Base-by-base conservation (phyloP, 305 asterid species). In the Withania somnifera region DNA sequence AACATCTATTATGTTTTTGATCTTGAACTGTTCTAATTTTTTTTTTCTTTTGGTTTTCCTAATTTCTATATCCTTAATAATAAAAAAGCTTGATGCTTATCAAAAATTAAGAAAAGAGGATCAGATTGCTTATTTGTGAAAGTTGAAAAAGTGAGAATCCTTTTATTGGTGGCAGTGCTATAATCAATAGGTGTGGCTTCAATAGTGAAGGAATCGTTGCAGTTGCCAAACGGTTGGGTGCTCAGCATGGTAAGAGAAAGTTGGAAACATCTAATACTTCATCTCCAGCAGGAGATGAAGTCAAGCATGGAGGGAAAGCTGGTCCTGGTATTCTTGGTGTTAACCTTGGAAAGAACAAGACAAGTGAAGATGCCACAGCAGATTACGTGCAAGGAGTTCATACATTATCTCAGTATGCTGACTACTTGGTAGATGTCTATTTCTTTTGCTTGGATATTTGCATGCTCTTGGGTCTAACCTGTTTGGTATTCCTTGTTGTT, bases 331-430 rank as follows among this genome's bases (percentile, higher is more conserved):
- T 96, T 89, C 95, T 96, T 4, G 99, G 99, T 56, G 99, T 96
- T 71, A 96, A 96, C 83, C 95, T 96, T 71, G 99, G 99, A 84
- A 96, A 96, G 88, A 96, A 96, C 85, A 96, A 96, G 90, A 89
- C 90, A 19, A 94, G 97, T 87, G 98, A 96, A 90, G 98, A 96
- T 88, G 99, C 99, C 79, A 89, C 95, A 22, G 92, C 96, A 7
- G 99, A 96, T 91, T 96, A 96, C 76, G 99, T 96, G 34, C 99
- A 96, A 94, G 99, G 99, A 82, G 99, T 96, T 82, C 99, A 96
- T 86, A 94, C 98, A 10, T 84, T 96, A 87, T 96, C 99, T 38
- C 99, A 96, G 69, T 96, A 93, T 87, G 99, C 99, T 82, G 99
- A 94, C 90, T 96, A 96, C 88, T 86, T 96, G 98, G 99, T 96